These are phyloP conservation scores for Striga asiatica DNA, from an alignment of 257 asterid genomes.

Conservation along the genomic window DNA sequence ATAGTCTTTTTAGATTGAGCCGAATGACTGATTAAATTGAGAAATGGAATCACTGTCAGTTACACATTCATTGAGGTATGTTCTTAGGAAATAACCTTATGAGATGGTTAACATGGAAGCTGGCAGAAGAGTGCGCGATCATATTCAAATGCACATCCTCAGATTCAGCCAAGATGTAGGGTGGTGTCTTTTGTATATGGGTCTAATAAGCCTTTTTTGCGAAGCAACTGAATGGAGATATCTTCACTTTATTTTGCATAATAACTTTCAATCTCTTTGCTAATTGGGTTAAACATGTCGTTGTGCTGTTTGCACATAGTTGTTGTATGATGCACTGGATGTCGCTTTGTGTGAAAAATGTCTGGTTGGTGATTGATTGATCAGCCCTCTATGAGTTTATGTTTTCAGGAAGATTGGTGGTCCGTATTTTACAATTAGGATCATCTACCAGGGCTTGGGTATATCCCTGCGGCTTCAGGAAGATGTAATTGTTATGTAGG, in stretches of 20 bases:
- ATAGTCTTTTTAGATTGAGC: background rate
- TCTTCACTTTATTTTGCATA: background rate
- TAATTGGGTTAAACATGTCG: background rate
- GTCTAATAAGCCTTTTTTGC: slow-evolving; percentile 1
- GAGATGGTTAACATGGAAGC: slow-evolving; percentile 8
- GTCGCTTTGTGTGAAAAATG: background rate
- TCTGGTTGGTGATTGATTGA: background rate
- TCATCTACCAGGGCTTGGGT: background rate
- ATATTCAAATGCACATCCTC: background rate
- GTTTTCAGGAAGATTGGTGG: background rate
- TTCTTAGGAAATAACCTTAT: slow-evolving; percentile 6
- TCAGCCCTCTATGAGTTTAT: slow-evolving; percentile 2
- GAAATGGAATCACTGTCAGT: background rate
- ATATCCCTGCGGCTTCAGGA: slow-evolving; percentile 10
- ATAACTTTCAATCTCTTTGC: background rate
- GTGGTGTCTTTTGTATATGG: background rate
- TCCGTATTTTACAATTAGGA: slow-evolving; percentile 5
- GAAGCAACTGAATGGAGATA: background rate
- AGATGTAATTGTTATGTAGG: slow-evolving; percentile 4
- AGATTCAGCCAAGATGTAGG: slow-evolving; percentile 3
- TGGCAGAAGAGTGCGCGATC: slow-evolving; percentile 13
- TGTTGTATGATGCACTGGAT: background rate
- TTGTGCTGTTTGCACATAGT: background rate
- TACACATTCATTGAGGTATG: slow-evolving; percentile 4
- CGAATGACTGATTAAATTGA: slow-evolving; percentile 8